Conservation (phyloP, 768 basidiomycete genomes). For the Epithele typhae region DNA sequence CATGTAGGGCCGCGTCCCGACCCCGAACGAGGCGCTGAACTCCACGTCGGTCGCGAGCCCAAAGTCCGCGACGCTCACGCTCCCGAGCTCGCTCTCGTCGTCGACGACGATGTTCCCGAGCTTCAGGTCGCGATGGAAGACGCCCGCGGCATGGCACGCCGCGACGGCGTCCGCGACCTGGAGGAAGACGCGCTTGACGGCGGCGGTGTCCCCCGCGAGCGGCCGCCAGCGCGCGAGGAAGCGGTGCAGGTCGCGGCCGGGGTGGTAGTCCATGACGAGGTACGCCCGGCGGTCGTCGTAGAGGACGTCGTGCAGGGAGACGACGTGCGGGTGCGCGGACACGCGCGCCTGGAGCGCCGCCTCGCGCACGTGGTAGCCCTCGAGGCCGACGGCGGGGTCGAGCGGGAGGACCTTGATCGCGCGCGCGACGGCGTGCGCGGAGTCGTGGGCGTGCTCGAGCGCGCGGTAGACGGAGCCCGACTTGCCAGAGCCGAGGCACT, state of each 20-base stretch:
- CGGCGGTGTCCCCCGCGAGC: constrained; percentile 39
- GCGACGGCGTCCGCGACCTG: constrained; percentile 54
- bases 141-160: constrained; percentile 43
- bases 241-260: constrained; percentile 43
- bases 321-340: too few relatives aligned
- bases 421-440: too few relatives aligned
- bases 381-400: too few relatives aligned
- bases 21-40: constrained; percentile 16
- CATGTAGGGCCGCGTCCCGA: constrained; percentile 22
- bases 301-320: constrained; percentile 64
- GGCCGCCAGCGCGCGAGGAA: constrained; percentile 33
- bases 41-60: constrained; percentile 22
- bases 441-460: too few relatives aligned
- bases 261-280: constrained; percentile 52
- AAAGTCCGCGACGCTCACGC: constrained; percentile 44
- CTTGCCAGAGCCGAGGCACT: too few relatives aligned
- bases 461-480: too few relatives aligned
- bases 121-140: constrained; percentile 58
- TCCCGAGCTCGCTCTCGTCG: constrained; percentile 31
- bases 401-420: too few relatives aligned
- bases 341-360: too few relatives aligned
- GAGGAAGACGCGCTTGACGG: constrained; percentile 46
- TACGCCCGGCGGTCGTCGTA: constrained; percentile 62
- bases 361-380: too few relatives aligned
- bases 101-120: constrained; percentile 47